Evolutionary conservation across 2,329 filamentous ascomycete species (phyloP), one percentile per base, ranked within the genome.

Genomic region (Albifimbria verrucaria): DNA sequence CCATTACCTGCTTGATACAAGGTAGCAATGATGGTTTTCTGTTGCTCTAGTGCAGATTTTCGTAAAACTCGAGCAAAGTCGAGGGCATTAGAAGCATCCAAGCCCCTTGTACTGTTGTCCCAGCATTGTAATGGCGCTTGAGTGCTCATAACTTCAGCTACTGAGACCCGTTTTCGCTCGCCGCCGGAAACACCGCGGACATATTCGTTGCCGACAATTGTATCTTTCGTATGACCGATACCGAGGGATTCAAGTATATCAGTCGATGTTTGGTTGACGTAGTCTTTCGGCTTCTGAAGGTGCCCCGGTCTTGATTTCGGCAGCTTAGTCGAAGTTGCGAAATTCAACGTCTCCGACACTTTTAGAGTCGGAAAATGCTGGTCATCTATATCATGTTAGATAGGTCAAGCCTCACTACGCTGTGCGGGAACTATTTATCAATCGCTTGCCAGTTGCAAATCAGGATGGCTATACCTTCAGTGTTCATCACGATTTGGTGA

Each of bases 61-160:
- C 81, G 77, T 3, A 83, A 65, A 1, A 77, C 77, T 51, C 80
- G 80, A n/a, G 82, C 82, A 57, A 87, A 89, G 57, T 89, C 87
- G 1, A 89, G 73, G 6, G 87, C 87, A 1, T 84, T 89, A n/a
- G 79, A 86, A 11, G 85, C 82, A 67, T 90, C 87, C 1, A 90
- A 72, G 41, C 87, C 87, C 51, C 87, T 73, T 1, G 86, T 89
- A 1, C 80, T 82, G 62, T 90, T 88, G 60, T 90, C 87, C 84
- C 85, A 89, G 59, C 81, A 86, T 10, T 86, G 79, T 3, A 88
- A 77, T 0, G 76, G 77, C 79, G 77, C 56, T 68, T 65, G 56
- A 60, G 51, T 67, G 3, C 70, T 73, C 22, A 85, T 77, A 4
- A 84, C 85, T 65, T 90, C 87, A 2, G 85, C 86, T 55, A 90